phyloP scores from a whole-genome alignment of 805 yeast species.

The Suhomyces sp. region DNA sequence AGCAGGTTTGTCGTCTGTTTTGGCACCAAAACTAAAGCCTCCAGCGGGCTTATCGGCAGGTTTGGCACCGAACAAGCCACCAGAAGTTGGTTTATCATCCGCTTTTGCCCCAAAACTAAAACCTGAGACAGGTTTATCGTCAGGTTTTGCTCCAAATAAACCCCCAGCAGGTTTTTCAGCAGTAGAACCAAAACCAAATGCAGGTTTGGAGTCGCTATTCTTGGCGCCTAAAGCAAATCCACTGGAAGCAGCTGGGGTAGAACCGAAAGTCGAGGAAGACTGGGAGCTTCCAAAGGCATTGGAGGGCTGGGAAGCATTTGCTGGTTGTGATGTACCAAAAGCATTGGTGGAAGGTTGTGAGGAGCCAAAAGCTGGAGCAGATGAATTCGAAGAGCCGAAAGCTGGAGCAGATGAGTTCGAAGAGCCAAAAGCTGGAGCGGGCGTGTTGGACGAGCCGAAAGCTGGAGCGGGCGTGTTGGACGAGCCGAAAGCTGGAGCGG shows the following conservation, averaged over 20 bases:
- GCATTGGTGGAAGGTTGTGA: neutral
- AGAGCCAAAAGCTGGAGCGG: slow-evolving; percentile 1
- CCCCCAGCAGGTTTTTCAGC: slow-evolving; percentile 6
- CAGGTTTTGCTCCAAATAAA: slow-evolving; percentile 4
- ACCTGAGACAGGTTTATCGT: slow-evolving; percentile 2
- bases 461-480: slow-evolving; percentile 5
- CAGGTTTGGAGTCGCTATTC: neutral
- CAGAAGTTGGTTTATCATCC: slow-evolving; percentile 5
- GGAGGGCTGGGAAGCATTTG: slow-evolving; percentile 9
- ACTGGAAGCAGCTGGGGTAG: slow-evolving; percentile 6
- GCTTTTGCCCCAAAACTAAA: neutral
- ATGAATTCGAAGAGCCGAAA: neutral
- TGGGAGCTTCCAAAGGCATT: slow-evolving; percentile 7
- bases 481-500: slow-evolving; percentile 1
- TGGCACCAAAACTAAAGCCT: slow-evolving; percentile 5
- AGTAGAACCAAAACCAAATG: neutral
- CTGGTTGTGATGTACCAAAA: slow-evolving; percentile 1
- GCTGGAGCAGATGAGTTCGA: slow-evolving; percentile 1
- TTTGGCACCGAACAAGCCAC: slow-evolving; percentile 6
- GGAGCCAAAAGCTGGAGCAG: slow-evolving; percentile 8
- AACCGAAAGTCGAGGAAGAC: slow-evolving; percentile 6
- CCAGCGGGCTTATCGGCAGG: slow-evolving; percentile 1
- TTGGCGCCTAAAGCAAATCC: slow-evolving; percentile 7
- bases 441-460: slow-evolving; percentile 6
- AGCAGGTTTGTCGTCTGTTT: slow-evolving; percentile 6